These are phyloP conservation scores for Boeremia exigua DNA, from an alignment of 2,329 filamentous ascomycete genomes.

Conservation along the genomic window DNA sequence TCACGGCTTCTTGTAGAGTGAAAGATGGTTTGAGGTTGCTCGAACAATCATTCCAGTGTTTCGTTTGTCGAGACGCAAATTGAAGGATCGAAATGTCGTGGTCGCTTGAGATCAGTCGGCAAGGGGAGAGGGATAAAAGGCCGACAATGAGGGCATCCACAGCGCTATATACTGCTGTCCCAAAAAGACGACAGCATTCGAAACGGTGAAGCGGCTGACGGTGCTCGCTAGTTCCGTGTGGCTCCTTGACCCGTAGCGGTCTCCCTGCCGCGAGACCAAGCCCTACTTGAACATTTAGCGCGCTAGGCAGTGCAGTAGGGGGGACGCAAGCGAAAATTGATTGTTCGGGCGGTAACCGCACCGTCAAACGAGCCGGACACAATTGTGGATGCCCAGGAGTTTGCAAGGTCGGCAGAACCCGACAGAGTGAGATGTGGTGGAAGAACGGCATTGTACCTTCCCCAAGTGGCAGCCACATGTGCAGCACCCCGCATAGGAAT, in stretches of 20 bases:
- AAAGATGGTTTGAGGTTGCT: constrained; percentile 16
- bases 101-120: constrained; percentile 7
- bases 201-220: constrained; percentile 38
- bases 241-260: constrained; percentile 25
- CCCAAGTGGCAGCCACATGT: constrained; percentile 2
- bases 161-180: constrained; percentile 31
- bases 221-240: constrained; percentile 27
- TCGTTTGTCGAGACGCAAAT: constrained; percentile 8
- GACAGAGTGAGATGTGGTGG: constrained; percentile 7
- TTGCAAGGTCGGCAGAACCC: constrained; percentile 7
- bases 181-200: constrained; percentile 23
- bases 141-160: constrained; percentile 19
- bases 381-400: constrained; percentile 12
- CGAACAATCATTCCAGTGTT: constrained; percentile 23
- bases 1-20: constrained; percentile 15
- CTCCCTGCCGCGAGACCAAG: constrained; percentile 31
- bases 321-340: constrained; percentile 19
- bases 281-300: constrained; percentile 16
- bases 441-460: constrained; percentile 15
- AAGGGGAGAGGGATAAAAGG: constrained; percentile 29
- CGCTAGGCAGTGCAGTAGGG: constrained; percentile 19
- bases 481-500: constrained; percentile 17
- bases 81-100: constrained; percentile 13
- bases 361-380: constrained; percentile 11
- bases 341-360: constrained; percentile 10